Evolutionary conservation across 176 grass and related monocot species (phyloP).

Genomic region (Hordeum vulgare): MorexV3_pseudomolecules_assembly NC_058518.1:452250753-452251252

Average conservation of each 20-base stretch:
- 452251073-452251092: not conserved
- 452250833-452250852: not conserved
- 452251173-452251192: conserved; percentile 53
- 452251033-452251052: conserved; percentile 35
- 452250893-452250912: not conserved
- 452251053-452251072: not conserved
- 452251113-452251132: not conserved
- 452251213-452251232: conserved; percentile 58
- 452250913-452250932: not conserved
- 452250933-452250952: not conserved
- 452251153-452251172: conserved; percentile 48
- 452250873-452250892: not conserved
- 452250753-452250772: not conserved
- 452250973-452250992: conserved; percentile 76
- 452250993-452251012: conserved; percentile 81
- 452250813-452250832: no score
- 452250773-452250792: not conserved
- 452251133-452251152: conserved; percentile 20
- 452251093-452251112: not conserved
- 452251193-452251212: conserved; percentile 80
- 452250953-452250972: not conserved
- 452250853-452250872: not conserved
- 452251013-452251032: conserved; percentile 65
- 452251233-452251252: conserved; percentile 93
- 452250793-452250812: not conserved